These are phyloP conservation scores for Tolypocladium paradoxum DNA, from an alignment of 2,329 filamentous ascomycete genomes.

Conservation along the genomic window DNA sequence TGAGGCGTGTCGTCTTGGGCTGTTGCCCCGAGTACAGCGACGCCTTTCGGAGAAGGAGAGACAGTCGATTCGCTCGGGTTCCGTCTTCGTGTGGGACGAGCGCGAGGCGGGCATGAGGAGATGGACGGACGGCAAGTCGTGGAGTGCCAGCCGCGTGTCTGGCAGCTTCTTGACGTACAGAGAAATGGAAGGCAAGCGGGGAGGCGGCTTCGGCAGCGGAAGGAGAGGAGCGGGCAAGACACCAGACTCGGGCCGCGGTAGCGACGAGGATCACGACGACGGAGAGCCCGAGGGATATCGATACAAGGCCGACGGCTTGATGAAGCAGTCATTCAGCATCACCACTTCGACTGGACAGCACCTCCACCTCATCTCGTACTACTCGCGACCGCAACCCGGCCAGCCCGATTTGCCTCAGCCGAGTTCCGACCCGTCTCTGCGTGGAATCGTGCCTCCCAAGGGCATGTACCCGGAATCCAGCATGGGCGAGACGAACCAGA, in stretches of 20 bases:
- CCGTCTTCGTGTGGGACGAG: conserved; percentile 99
- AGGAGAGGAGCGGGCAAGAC: conserved; percentile 59
- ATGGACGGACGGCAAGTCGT: conserved; percentile 98
- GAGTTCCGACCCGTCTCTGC: conserved; percentile 65
- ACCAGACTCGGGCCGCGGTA: conserved; percentile 69
- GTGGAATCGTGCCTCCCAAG: conserved; percentile 77
- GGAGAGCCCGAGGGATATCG: conserved; percentile 83
- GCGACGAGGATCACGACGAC: conserved; percentile 77
- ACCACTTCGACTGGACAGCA: conserved; percentile 83
- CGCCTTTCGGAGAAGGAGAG: conserved; percentile 93
- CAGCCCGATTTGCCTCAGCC: conserved; percentile 69
- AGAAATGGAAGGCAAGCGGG: conserved; percentile 97
- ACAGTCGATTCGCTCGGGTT: conserved; percentile 90
- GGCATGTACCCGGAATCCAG: conserved; percentile 97
- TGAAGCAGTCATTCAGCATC: conserved; percentile 99
- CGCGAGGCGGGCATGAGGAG: conserved; percentile 94
- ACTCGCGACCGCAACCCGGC: conserved; percentile 66
- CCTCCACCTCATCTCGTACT: conserved; percentile 96
- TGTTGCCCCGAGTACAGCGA: conserved; percentile 84
- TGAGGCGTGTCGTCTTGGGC: conserved; percentile 83
- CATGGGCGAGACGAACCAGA: conserved; percentile 71
- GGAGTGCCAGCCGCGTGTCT: conserved; percentile 94
- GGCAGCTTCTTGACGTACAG: conserved; percentile 96
- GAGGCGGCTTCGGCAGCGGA: conserved; percentile 57
- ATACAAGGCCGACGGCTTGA: conserved; percentile 91